Evolutionary conservation across 2,329 filamentous ascomycete genomes (phyloP).

Genomic region (Xylariomycetidae sp.): DNA sequence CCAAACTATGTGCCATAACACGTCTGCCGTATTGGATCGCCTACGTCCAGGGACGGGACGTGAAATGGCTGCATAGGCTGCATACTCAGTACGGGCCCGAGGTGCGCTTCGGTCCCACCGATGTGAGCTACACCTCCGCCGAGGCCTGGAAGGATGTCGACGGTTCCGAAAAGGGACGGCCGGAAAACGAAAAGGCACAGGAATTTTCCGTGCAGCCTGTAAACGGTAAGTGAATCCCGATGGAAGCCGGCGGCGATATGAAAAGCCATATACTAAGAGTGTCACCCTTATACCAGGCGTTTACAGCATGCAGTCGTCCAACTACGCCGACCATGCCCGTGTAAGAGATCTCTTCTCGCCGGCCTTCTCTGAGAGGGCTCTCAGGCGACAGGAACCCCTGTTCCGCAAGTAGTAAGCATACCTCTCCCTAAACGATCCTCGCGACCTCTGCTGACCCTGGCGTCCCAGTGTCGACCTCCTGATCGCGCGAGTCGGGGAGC

Average conservation of each 20-base stretch:
- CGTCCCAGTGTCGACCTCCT: conserved; percentile 8
- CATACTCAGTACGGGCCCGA: conserved; percentile 17
- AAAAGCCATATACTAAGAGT: too few species aligned
- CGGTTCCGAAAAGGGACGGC: conserved; percentile 8
- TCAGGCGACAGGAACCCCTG: conserved; percentile 10
- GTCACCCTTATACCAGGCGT: too few species aligned
- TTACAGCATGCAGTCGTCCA: too few species aligned
- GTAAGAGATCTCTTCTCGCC: conserved; percentile 9
- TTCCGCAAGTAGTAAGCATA: conserved; percentile 13
- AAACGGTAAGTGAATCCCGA: too few species aligned
- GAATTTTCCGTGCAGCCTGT: conserved; percentile 1
- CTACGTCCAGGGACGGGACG: conserved; percentile 12
- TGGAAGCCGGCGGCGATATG: too few species aligned
- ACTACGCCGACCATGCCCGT: conserved; percentile 5
- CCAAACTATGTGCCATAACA: conserved; percentile 11
- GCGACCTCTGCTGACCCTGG: too few species aligned
- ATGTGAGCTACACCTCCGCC: conserved; percentile 16
- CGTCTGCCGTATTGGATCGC: conserved; percentile 20
- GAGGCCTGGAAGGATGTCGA: conserved; percentile 18
- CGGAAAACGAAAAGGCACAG: neutral
- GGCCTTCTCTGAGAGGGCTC: conserved; percentile 11
- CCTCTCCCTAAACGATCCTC: too few species aligned
- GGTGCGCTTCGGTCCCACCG: conserved; percentile 14
- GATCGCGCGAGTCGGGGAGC: conserved; percentile 5
- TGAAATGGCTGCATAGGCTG: conserved; percentile 15